Evolutionary conservation across 495 filamentous ascomycete genomes (phyloP), one percentile per base, ranked within the genome.

Genomic region (Trichoderma asperelloides): DNA sequence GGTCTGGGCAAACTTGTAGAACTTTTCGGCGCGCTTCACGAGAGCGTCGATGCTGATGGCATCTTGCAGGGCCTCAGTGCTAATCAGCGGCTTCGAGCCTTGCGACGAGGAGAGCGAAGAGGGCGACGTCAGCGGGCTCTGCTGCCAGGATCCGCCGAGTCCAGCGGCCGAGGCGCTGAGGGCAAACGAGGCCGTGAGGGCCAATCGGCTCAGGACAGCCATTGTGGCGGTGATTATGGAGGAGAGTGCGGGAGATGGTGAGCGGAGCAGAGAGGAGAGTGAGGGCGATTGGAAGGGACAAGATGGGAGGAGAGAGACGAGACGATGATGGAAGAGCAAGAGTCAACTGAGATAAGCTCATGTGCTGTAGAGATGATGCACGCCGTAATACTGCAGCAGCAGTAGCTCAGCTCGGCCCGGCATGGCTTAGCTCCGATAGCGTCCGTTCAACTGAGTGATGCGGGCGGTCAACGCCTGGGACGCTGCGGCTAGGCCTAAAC

Each of bases 1-100:
- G 27, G 79, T 72, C 70, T 85, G 76, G 12, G 86, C 86, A 67
- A 88, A 79, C 55, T 80, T 71, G 72, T 80, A 89, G 18, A 89
- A 79, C 15, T 81, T 71, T 68, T 86, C 78, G 49, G 86, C 85
- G 60, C 84, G 79, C 13, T 73, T 72, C 8, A 86, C 69, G 25
- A 89, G 84, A 37, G 77, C 81, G 23, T 83, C 78, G 60, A 71
- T 73, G 62, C 76, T 80, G 72, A 89, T 86, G 68, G 77, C 77
- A 37, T 70, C 77, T 70, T 89, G 83, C 60, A 88, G 78, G 25
- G 74, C 74, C 65, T 82, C 74, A 13, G 82, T 83, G 74, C 80
- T 78, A 60, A 89, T 76, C 49, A 79, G 64, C 39, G 75, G 76
- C 66, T 76, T 79, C 7, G 64, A 41, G 23, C 16, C 27, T 11